phyloP scores from a whole-genome alignment of 2,329 filamentous ascomycete species.

The Fusarium heterosporum region DNA sequence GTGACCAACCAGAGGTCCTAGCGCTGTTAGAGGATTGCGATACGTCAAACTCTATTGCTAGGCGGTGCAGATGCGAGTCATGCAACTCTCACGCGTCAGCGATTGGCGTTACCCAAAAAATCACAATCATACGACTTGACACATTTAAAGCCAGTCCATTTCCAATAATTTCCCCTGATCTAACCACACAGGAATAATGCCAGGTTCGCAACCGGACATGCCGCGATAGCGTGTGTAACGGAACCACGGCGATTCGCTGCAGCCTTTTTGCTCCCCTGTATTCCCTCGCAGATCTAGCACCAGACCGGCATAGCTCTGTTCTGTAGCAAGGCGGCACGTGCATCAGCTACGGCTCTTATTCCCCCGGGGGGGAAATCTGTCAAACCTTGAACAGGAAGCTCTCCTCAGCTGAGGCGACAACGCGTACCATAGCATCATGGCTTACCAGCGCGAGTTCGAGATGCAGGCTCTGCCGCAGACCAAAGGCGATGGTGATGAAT shows the following conservation, averaged over 20 bases:
- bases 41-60: background rate
- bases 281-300: background rate
- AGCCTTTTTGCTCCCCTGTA: background rate
- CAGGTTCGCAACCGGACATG: conserved; percentile 6
- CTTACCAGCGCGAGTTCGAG: conserved; percentile 36
- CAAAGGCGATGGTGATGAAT: conserved; percentile 3
- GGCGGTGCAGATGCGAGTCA: background rate
- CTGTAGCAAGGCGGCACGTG: conserved; percentile 24
- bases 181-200: background rate
- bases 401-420: background rate
- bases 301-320: conserved; percentile 1
- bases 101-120: background rate
- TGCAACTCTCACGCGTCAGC: background rate
- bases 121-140: background rate
- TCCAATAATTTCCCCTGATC: background rate
- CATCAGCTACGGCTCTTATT: background rate
- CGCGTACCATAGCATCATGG: conserved; percentile 33
- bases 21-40: background rate
- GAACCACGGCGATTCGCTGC: conserved; percentile 10
- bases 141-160: background rate
- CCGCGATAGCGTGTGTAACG: conserved; percentile 1
- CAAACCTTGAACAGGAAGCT: background rate
- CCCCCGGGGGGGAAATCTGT: conserved; percentile 17
- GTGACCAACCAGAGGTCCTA: background rate
- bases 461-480: conserved; percentile 27